Evolutionary conservation across 177 flowering plant species (phyloP).

Genomic region (Vitis hybrid): DNA sequence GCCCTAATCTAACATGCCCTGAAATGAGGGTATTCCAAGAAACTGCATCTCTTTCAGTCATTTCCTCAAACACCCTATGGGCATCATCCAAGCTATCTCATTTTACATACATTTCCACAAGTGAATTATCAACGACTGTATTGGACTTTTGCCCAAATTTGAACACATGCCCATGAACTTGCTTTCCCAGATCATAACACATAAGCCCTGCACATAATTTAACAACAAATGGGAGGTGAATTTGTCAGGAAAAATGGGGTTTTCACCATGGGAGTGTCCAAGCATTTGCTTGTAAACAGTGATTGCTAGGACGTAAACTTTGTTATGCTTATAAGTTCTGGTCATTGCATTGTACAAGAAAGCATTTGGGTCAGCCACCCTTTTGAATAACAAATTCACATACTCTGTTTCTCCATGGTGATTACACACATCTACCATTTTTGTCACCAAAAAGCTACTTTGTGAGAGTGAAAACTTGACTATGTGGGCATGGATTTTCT

Average conservation of each 20-base stretch:
- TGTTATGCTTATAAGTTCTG: constrained; percentile 36
- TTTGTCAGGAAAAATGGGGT: constrained; percentile 44
- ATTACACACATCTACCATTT: constrained; percentile 55
- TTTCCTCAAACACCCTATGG: constrained; percentile 57
- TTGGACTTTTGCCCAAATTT: constrained; percentile 41
- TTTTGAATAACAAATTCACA: constrained; percentile 39
- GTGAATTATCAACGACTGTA: constrained; percentile 38
- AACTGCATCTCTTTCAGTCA: constrained; percentile 58
- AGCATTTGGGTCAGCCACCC: constrained; percentile 41
- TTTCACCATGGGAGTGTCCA: constrained; percentile 13
- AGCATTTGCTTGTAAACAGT: constrained; percentile 41
- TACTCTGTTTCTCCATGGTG: constrained; percentile 25
- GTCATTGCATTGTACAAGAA: constrained; percentile 47
- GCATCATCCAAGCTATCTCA: constrained; percentile 47
- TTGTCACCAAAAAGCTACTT: constrained; percentile 53
- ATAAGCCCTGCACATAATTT: constrained; percentile 55
- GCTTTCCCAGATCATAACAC: constrained; percentile 40
- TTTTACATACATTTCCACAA: constrained; percentile 70
- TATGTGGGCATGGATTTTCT: constrained; percentile 42
- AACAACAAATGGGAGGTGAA: constrained; percentile 68
- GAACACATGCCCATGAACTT: constrained; percentile 64
- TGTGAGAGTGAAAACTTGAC: constrained; percentile 41
- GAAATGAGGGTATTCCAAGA: constrained; percentile 71
- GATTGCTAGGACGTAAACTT: constrained; percentile 23
- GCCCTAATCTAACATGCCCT: constrained; percentile 57